These are phyloP conservation scores for Agaricus subrufescens DNA, from an alignment of 768 basidiomycete species.

Conservation along the genomic window DNA sequence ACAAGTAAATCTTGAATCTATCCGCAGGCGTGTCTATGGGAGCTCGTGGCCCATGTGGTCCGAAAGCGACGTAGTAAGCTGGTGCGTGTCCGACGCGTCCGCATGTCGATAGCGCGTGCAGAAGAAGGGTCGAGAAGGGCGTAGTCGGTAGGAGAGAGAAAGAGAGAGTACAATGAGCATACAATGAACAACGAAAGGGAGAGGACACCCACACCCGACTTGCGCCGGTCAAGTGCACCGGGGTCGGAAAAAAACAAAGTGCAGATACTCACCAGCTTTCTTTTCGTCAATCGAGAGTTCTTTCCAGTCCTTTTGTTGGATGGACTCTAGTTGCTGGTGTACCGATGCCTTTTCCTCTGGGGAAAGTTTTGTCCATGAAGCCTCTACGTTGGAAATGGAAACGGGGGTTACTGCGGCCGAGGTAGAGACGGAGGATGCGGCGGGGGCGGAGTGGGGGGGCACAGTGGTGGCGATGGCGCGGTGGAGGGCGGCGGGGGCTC, in stretches of 20 bases:
- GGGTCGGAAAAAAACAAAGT: constrained; percentile 1
- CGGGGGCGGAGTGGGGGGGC: constrained; percentile 26
- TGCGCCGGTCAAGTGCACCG: neutral
- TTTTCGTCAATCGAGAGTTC: constrained; percentile 88
- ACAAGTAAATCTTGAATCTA: constrained; percentile 60
- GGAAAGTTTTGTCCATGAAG: constrained; percentile 76
- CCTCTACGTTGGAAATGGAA: constrained; percentile 87
- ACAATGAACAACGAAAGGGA: neutral
- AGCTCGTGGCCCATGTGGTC: constrained; percentile 90
- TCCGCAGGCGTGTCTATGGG: constrained; percentile 74
- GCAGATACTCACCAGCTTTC: constrained; percentile 81
- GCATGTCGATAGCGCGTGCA: neutral
- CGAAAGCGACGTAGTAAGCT: constrained; percentile 99
- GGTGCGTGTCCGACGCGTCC: constrained; percentile 1
- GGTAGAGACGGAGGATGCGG: constrained; percentile 27
- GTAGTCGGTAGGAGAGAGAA: neutral
- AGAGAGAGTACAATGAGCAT: neutral
- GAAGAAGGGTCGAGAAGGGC: too few relatives aligned
- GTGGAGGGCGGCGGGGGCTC: constrained; percentile 14
- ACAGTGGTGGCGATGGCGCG: constrained; percentile 54
- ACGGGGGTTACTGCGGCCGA: constrained; percentile 40
- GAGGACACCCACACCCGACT: neutral
- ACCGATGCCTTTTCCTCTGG: constrained; percentile 70
- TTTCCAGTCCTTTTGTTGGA: constrained; percentile 98
- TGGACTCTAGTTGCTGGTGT: constrained; percentile 83